Percentiles rank a stretch among this genome's conserved stretches.
phyloP scores from a whole-genome alignment of 75 land plant species.

The Pinus taeda region DNA sequence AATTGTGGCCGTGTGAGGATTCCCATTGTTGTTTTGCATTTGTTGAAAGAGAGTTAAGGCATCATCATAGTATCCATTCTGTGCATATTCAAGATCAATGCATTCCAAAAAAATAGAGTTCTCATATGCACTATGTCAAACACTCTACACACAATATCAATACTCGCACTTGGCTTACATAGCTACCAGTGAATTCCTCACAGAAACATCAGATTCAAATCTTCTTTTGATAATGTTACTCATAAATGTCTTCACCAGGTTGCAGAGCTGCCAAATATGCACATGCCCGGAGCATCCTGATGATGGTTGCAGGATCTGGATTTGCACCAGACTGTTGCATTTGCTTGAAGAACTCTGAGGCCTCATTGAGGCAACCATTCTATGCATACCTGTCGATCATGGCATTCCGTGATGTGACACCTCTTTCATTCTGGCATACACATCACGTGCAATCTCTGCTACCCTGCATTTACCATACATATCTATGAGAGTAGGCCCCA shows the following conservation, averaged over 20 bases:
- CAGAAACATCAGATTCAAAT: conserved; percentile 28
- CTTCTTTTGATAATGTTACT: conserved; percentile 30
- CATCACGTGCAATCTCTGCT: conserved; percentile 5
- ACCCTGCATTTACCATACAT: too few species aligned
- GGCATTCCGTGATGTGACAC: conserved; percentile 28
- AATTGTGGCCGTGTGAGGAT: conserved; percentile 32
- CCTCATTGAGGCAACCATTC: conserved; percentile 9
- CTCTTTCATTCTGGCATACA: conserved; percentile 23
- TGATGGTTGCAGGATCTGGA: conserved; percentile 24
- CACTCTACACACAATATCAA: conserved; percentile 22
- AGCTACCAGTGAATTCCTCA: conserved; percentile 21
- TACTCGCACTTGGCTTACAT: conserved; percentile 26
- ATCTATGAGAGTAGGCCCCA: too few species aligned
- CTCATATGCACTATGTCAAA: conserved; percentile 35
- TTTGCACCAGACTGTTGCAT: conserved; percentile 16
- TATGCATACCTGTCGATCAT: conserved; percentile 25
- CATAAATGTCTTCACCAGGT: conserved; percentile 22
- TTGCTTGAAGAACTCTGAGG: conserved; percentile 19
- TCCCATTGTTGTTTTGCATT: conserved; percentile 22
- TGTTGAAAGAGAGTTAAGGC: conserved; percentile 22
- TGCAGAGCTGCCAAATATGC: conserved; percentile 11
- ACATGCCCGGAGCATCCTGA: conserved; percentile 34
- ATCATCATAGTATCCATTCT: conserved; percentile 33
- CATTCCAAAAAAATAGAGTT: conserved; percentile 35
- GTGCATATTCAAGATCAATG: conserved; percentile 43